phyloP scores from a whole-genome alignment of 257 asterid genomes.

The Capsicum baccatum region DNA sequence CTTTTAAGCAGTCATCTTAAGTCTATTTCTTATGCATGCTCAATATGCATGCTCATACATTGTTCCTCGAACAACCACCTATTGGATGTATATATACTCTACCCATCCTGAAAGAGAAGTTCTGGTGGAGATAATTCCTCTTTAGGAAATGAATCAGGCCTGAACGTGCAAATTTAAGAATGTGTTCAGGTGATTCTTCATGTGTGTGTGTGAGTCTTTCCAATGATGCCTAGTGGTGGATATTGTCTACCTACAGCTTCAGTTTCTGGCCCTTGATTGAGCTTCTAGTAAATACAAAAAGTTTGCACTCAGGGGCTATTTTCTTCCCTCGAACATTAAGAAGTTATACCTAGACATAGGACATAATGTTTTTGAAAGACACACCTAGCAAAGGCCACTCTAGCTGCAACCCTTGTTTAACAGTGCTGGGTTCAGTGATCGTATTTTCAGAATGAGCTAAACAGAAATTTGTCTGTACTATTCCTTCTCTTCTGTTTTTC shows the following conservation, averaged over 20 bases:
- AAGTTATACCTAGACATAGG: background rate
- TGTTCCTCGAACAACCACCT: background rate
- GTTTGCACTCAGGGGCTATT: background rate
- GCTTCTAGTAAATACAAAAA: background rate
- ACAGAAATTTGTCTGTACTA: background rate
- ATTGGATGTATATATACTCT: background rate
- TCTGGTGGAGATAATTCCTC: background rate
- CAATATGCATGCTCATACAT: background rate
- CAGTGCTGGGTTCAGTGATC: background rate
- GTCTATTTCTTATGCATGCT: background rate
- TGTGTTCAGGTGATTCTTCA: background rate
- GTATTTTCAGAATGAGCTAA: background rate
- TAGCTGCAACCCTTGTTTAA: slow-evolving; percentile 3
- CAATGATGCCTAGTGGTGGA: slow-evolving; percentile 19
- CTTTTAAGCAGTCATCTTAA: slow-evolving; percentile 8
- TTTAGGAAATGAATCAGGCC: background rate
- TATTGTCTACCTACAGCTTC: background rate
- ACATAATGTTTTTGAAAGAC: background rate
- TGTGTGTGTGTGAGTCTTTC: background rate
- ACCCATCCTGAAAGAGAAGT: background rate
- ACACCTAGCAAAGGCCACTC: background rate
- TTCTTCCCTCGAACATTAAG: background rate
- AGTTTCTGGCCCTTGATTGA: slow-evolving; percentile 3
- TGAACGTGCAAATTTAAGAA: slow-evolving; percentile 18
- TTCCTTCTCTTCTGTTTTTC: background rate